Percentiles rank a stretch among this genome's conserved stretches.
Conservation (phyloP, 306 rosid species). For the Gastrolobium bilobum region DNA sequence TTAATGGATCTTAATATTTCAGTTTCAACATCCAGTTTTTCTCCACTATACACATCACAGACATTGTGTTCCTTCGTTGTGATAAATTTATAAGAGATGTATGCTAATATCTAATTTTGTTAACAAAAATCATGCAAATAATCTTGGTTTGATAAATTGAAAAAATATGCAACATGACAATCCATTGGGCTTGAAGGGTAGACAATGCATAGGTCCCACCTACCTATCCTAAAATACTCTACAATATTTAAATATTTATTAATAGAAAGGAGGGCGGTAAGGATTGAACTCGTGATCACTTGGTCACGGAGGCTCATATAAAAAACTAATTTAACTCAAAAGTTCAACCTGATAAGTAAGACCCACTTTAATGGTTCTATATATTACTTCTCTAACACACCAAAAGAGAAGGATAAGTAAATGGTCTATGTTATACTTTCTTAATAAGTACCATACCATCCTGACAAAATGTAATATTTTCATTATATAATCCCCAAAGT, state of each 20-base stretch:
- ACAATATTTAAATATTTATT: too few relatives aligned
- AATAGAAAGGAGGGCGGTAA: too few relatives aligned
- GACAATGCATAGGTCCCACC: too few relatives aligned
- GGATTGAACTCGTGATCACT: too few relatives aligned
- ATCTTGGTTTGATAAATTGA: slow-evolving; percentile 18
- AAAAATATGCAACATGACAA: slow-evolving; percentile 4
- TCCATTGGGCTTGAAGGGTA: not conserved
- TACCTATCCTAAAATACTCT: too few relatives aligned
- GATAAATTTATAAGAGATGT: slow-evolving; percentile 16
- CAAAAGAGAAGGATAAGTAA: not conserved
- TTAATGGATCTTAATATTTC: slow-evolving; percentile 1
- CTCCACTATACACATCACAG: slow-evolving; percentile 7
- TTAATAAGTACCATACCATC: not conserved
- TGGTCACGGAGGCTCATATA: too few relatives aligned
- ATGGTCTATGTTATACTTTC: slow-evolving; percentile 5
- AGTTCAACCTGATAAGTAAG: too few relatives aligned
- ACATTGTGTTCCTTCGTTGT: not conserved
- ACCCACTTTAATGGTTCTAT: too few relatives aligned
- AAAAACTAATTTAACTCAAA: too few relatives aligned
- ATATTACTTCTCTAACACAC: not conserved
- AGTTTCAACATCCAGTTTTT: slow-evolving; percentile 20
- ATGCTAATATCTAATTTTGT: not conserved
- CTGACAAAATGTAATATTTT: not conserved
- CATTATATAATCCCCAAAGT: not conserved
- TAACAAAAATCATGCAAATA: slow-evolving; percentile 14